A percentile compares a stretch with the other conserved stretches of the same genome.
phyloP scores from a whole-genome alignment of 805 yeast genomes.

The Wickerhamomyces chambardii region DNA sequence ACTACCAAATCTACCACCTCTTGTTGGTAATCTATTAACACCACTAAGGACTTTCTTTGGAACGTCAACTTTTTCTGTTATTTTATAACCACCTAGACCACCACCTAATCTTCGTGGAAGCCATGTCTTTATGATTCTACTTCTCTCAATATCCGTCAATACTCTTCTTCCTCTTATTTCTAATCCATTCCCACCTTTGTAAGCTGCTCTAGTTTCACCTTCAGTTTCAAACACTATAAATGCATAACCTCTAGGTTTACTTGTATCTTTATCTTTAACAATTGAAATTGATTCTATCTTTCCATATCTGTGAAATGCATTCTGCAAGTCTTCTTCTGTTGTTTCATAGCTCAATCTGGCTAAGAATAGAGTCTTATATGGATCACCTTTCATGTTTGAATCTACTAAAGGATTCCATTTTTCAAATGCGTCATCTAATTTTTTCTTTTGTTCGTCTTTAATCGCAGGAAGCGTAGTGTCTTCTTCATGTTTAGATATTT shows the following conservation, averaged over 20 bases:
- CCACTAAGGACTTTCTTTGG: slow-evolving; percentile 2
- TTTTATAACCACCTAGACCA: slow-evolving; percentile 76
- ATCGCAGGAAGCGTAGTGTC: slow-evolving; percentile 21
- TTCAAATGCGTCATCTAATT: slow-evolving; percentile 24
- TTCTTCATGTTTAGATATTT: slow-evolving; percentile 9
- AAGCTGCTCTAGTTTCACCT: slow-evolving; percentile 51
- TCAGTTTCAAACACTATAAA: slow-evolving; percentile 65
- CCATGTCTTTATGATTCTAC: slow-evolving; percentile 58
- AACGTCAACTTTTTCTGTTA: slow-evolving; percentile 7
- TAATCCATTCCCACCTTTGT: slow-evolving; percentile 45
- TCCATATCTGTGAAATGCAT: slow-evolving; percentile 57
- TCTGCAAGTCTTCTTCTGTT: slow-evolving; percentile 61
- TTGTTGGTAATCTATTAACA: slow-evolving; percentile 5
- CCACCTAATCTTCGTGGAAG: slow-evolving; percentile 78
- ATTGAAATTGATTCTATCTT: slow-evolving; percentile 54
- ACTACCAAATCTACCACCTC: slow-evolving; percentile 4
- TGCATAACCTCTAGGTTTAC: slow-evolving; percentile 73
- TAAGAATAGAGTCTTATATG: slow-evolving; percentile 70
- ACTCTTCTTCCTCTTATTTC: slow-evolving; percentile 43
- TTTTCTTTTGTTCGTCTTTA: slow-evolving; percentile 16
- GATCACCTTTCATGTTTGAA: slow-evolving; percentile 57
- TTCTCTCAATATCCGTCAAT: slow-evolving; percentile 67
- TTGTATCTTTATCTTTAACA: slow-evolving; percentile 42
- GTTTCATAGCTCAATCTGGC: slow-evolving; percentile 58
- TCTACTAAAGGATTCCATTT: slow-evolving; percentile 52